Evolutionary conservation across 768 basidiomycete species (phyloP), one percentile per base, ranked within the genome.

Genomic region (Pisolithus microcarpus): DNA sequence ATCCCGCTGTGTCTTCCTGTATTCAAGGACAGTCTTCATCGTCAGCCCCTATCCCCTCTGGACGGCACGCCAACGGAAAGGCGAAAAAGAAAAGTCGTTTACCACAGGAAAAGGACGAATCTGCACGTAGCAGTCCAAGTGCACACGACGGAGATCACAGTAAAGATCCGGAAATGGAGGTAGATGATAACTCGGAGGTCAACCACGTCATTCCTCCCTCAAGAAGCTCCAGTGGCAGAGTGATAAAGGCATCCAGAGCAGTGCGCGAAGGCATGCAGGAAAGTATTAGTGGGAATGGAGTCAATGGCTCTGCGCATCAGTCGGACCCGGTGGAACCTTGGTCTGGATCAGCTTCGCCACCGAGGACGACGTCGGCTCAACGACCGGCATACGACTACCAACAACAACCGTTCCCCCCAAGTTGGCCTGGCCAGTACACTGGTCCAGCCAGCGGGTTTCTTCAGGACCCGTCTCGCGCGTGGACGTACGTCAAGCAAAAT

Each of bases 391-490:
- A 62, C 19, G 65, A 65, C 1, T 52, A 55, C 31, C 63, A 56
- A 5, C 34, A 34, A 6, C 34, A 34, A 5, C 52, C 63, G 42
- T 65, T 59, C 44, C 45, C 61, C 0, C 46, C 65, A 38, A 53
- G 57, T 10, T 67, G 65, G 65, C 61, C 70, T n/a, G 67, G 67
- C 39, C 70, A 66, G 52, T 74, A 72, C 51, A 72, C 75, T 13
- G 78, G 76, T 7, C 75, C 79, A 26, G 73, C 75, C 1, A 79
- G 76, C 48, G 77, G 72, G 2, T 76, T 76, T 50, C 59, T 78
- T 38, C 74, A 72, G 51, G 76, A 74, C 11, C 64, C 77, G 60
- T 63, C 62, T 54, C 50, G 10, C 51, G 5, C 74, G 5, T 59
- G 71, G 70, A 38, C 70, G 69, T 49, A 55, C 59, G 56, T 67